Percentiles rank a stretch among this genome's conserved stretches.
Conservation (phyloP, 179 eudicot genomes). For the Nepenthes alata region DNA sequence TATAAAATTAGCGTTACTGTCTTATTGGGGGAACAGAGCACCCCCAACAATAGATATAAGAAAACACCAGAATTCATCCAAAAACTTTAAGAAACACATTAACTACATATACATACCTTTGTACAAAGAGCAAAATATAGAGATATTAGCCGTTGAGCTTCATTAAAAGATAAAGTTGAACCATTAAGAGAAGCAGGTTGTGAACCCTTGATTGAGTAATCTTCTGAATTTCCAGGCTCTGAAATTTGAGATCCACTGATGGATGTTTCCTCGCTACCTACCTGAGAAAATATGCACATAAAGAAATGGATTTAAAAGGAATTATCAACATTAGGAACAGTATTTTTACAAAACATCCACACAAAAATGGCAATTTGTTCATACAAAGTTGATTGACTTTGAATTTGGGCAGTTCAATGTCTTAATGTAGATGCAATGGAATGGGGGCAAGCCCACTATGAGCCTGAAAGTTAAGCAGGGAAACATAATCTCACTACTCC, state of each 20-base stretch:
- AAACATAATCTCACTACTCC: no score
- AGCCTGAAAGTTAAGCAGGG: no score
- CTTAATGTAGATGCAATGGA: no score
- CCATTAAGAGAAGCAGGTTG: constrained; percentile 29
- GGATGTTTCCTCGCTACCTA: constrained; percentile 55
- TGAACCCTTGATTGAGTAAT: constrained; percentile 27
- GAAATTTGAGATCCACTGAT: constrained; percentile 55
- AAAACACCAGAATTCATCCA: background rate
- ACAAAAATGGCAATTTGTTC: background rate
- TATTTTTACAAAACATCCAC: background rate
- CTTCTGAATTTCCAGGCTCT: constrained; percentile 39
- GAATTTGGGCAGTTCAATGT: no score
- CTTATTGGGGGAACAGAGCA: background rate
- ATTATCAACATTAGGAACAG: background rate
- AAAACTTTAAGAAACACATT: no score
- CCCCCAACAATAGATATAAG: background rate
- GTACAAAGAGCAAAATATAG: constrained; percentile 84
- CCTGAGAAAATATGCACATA: constrained; percentile 25
- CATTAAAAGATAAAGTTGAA: constrained; percentile 42
- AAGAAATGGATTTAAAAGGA: constrained; percentile 1
- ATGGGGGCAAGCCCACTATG: no score
- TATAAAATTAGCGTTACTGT: background rate
- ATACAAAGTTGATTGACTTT: no score
- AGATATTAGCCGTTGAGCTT: constrained; percentile 76
- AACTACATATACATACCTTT: constrained; percentile 38